Conservation (phyloP, 2,329 filamentous ascomycete genomes). For the Neofusicoccum ribis region DNA sequence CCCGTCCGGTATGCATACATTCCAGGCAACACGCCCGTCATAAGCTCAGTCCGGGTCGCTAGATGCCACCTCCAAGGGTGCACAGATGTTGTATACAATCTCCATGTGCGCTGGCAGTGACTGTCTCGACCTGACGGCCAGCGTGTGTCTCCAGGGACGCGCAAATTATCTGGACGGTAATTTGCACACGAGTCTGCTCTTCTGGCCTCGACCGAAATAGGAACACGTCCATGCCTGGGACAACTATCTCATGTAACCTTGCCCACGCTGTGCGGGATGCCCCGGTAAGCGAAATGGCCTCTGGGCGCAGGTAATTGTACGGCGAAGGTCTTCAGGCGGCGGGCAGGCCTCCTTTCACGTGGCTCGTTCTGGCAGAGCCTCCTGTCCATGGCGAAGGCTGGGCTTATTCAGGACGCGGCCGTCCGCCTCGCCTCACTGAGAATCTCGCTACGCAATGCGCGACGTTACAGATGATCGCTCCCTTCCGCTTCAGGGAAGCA, state of each 20-base stretch:
- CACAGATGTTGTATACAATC: slow-evolving; percentile 1
- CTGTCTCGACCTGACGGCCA: not conserved
- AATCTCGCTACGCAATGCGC: slow-evolving; percentile 14
- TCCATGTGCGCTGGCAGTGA: not conserved
- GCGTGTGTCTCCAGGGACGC: not conserved
- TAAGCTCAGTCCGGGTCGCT: not conserved
- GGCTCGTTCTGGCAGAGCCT: slow-evolving; percentile 8
- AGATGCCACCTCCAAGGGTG: not conserved
- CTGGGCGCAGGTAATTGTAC: slow-evolving; percentile 12
- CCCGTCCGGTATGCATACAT: not conserved
- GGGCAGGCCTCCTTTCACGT: slow-evolving; percentile 14
- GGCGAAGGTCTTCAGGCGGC: not conserved
- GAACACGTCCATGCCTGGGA: not conserved
- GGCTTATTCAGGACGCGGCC: not conserved
- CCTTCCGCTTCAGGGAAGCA: slow-evolving; percentile 1
- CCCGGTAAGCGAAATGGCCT: slow-evolving; percentile 16
- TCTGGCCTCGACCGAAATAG: slow-evolving; percentile 4
- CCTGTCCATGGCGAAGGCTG: slow-evolving; percentile 8
- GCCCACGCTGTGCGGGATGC: slow-evolving; percentile 2
- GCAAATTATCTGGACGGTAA: slow-evolving; percentile 13
- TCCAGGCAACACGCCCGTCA: slow-evolving; percentile 5
- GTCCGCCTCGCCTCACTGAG: slow-evolving; percentile 15
- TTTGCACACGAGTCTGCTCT: slow-evolving; percentile 10
- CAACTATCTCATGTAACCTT: not conserved
- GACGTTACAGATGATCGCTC: slow-evolving; percentile 16